Evolutionary conservation across 2,329 filamentous ascomycete species (phyloP).

Genomic region (Dothidotthia symphoricarpi): DNA sequence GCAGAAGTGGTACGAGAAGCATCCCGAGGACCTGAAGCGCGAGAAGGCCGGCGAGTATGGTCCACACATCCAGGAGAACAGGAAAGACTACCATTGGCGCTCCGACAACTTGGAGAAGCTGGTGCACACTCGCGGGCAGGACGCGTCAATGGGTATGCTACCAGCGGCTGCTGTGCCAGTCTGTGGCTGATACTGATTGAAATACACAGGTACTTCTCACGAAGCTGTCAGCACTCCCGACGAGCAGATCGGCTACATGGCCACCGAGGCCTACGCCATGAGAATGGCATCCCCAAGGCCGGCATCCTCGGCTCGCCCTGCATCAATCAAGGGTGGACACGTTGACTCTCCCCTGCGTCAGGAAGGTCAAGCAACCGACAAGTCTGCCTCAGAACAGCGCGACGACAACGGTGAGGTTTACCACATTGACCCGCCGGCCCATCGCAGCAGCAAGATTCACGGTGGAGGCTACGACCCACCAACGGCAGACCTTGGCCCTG

Average conservation of each 20-base stretch:
- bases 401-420: slow-evolving; percentile 62
- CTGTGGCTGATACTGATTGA: slow-evolving; percentile 43
- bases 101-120: slow-evolving; percentile 88
- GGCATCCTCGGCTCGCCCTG: slow-evolving; percentile 45
- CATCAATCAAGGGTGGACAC: slow-evolving; percentile 50
- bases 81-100: slow-evolving; percentile 79
- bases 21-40: slow-evolving; percentile 73
- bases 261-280: slow-evolving; percentile 78
- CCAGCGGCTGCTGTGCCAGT: slow-evolving; percentile 4
- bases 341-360: slow-evolving; percentile 55
- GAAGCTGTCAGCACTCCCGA: slow-evolving; percentile 72
- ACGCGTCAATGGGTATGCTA: slow-evolving; percentile 54
- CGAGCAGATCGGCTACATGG: slow-evolving; percentile 87
- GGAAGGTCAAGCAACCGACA: slow-evolving; percentile 45
- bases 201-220: slow-evolving; percentile 61
- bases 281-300: slow-evolving; percentile 70
- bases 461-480: slow-evolving; percentile 54
- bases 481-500: slow-evolving; percentile 52
- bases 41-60: slow-evolving; percentile 70
- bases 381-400: slow-evolving; percentile 35
- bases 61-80: slow-evolving; percentile 57
- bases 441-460: slow-evolving; percentile 45
- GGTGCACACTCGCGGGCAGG: slow-evolving; percentile 63
- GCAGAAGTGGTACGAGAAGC: slow-evolving; percentile 88
- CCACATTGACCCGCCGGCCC: slow-evolving; percentile 69